Percentiles rank a stretch among this genome's conserved stretches.
Conservation (phyloP, 208 protist genomes). For the Acanthamoeba castellanii region DNA sequence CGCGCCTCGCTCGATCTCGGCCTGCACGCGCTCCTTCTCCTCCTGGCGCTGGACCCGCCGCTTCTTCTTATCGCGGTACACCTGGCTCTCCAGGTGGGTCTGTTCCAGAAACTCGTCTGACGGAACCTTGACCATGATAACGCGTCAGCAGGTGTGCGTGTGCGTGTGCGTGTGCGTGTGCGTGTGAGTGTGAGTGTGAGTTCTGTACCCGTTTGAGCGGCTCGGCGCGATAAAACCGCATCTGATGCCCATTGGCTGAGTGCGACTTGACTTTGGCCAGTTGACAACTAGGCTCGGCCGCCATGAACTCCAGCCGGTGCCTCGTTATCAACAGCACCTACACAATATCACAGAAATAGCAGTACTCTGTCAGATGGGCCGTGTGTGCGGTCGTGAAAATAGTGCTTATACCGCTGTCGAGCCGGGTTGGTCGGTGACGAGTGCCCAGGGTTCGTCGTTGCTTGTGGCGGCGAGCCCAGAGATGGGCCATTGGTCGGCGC, state of each 20-base stretch:
- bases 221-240: background rate
- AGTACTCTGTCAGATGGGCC: background rate
- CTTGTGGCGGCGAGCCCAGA: background rate
- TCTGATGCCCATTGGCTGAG: background rate
- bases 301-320: conserved; percentile 32
- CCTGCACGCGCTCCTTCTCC: background rate
- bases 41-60: background rate
- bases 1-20: background rate
- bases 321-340: background rate
- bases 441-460: background rate
- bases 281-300: background rate
- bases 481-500: background rate
- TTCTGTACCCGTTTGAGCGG: background rate
- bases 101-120: background rate
- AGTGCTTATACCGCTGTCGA: background rate
- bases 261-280: background rate
- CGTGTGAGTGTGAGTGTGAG: too few species aligned
- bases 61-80: conserved; percentile 23
- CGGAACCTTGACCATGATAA: background rate
- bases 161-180: background rate
- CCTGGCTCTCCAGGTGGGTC: background rate
- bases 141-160: background rate
- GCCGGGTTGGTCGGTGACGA: background rate
- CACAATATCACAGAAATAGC: background rate
- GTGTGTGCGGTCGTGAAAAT: background rate